phyloP scores from a whole-genome alignment of 148 eudicot genomes.

The Pouteria glomerata region DNA sequence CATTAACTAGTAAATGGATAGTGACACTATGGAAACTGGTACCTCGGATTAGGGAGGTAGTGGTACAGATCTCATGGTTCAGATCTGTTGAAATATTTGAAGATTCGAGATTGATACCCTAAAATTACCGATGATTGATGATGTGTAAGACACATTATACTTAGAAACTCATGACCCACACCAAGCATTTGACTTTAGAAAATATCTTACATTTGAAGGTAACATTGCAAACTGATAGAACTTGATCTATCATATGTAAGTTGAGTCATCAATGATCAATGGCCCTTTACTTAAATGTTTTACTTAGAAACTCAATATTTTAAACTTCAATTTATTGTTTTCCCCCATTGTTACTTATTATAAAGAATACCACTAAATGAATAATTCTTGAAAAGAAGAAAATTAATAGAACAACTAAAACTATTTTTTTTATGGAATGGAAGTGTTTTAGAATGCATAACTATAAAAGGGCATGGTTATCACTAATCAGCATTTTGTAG shows the following conservation, averaged over 20 bases:
- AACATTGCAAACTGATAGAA: background rate
- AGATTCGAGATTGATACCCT: background rate
- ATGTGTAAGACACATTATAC: background rate
- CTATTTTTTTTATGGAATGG: background rate
- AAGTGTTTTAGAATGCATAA: background rate
- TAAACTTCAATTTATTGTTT: background rate
- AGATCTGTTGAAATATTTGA: background rate
- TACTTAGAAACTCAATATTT: background rate
- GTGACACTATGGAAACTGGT: background rate
- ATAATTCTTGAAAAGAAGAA: background rate
- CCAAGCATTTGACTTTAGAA: background rate
- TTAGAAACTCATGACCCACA: background rate
- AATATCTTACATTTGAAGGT: background rate
- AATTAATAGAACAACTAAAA: constrained; percentile 1
- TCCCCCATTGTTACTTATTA: background rate
- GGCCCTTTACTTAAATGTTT: background rate
- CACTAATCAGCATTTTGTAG: background rate
- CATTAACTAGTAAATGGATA: background rate
- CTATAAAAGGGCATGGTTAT: no score
- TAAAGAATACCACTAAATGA: background rate
- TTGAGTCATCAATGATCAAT: background rate
- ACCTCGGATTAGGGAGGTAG: background rate
- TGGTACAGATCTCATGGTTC: background rate
- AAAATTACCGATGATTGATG: no score
- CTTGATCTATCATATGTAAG: background rate